These are phyloP conservation scores for Globisporangium perplexum DNA, from an alignment of 352 stramenopile genomes.

Conservation along the genomic window DNA sequence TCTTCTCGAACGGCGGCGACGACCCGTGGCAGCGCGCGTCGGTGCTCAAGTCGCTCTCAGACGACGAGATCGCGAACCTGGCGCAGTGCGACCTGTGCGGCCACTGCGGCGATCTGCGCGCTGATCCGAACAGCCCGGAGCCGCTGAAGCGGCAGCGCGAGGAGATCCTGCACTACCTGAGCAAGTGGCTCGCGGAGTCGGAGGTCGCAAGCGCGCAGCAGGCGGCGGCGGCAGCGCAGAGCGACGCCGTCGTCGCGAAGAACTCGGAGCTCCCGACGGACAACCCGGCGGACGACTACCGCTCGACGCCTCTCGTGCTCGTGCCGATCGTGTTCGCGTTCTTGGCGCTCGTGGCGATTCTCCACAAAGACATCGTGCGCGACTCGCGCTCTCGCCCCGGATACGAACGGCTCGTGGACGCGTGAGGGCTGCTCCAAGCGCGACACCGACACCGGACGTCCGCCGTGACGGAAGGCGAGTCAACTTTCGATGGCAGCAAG, in stretches of 20 bases:
- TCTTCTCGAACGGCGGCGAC: conserved; percentile 80
- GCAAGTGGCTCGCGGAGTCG: conserved; percentile 44
- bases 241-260: background rate
- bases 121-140: conserved; percentile 36
- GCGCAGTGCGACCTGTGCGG: conserved; percentile 78
- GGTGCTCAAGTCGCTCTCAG: conserved; percentile 46
- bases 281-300: conserved; percentile 13
- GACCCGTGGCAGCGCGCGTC: conserved; percentile 85
- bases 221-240: conserved; percentile 18
- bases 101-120: conserved; percentile 71
- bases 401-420: conserved; percentile 32
- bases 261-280: too few species aligned
- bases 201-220: conserved; percentile 13
- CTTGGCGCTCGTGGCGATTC: conserved; percentile 36
- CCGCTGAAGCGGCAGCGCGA: conserved; percentile 63
- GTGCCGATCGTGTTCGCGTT: conserved; percentile 57
- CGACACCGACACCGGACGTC: too few species aligned
- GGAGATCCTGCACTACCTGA: conserved; percentile 57
- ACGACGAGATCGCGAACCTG: conserved; percentile 59
- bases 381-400: conserved; percentile 29
- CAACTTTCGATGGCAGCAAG: too few species aligned
- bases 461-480: too few species aligned
- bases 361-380: conserved; percentile 51
- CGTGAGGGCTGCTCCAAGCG: conserved; percentile 1
- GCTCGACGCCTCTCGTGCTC: conserved; percentile 62